Evolutionary conservation across 1,284 basidiomycete genomes (phyloP).

Genomic region (Tausonia pullulans): DNA sequence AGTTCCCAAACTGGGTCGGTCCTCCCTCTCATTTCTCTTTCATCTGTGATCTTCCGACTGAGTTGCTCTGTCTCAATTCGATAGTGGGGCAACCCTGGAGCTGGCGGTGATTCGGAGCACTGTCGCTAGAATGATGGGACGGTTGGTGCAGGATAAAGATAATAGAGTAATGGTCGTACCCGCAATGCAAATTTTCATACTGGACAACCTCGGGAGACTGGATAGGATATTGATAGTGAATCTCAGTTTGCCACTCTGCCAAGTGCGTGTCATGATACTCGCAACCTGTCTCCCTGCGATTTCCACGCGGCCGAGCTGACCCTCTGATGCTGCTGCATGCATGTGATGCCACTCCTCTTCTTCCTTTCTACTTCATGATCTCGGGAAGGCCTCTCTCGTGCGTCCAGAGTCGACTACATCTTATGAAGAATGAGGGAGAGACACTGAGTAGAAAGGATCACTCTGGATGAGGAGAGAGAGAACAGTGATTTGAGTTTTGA

Average conservation of each 20-base stretch:
- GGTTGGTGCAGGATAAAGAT: neutral
- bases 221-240: neutral
- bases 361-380: too few species aligned
- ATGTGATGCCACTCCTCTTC: too few species aligned
- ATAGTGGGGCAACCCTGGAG: neutral
- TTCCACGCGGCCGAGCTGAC: neutral
- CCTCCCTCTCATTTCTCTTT: conserved; percentile 11
- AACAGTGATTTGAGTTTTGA: neutral
- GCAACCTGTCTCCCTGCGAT: neutral
- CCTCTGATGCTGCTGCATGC: too few species aligned
- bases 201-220: neutral
- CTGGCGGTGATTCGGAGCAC: neutral
- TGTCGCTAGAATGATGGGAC: neutral
- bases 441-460: neutral
- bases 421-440: neutral
- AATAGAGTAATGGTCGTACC: neutral
- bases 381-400: too few species aligned
- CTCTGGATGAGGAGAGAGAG: neutral
- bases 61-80: too few species aligned
- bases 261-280: neutral
- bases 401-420: too few species aligned
- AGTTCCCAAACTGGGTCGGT: conserved; percentile 26
- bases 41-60: neutral
- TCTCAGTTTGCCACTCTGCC: neutral
- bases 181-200: neutral